Evolutionary conservation across 768 basidiomycete genomes (phyloP).

Genomic region (Vararia minispora): DNA sequence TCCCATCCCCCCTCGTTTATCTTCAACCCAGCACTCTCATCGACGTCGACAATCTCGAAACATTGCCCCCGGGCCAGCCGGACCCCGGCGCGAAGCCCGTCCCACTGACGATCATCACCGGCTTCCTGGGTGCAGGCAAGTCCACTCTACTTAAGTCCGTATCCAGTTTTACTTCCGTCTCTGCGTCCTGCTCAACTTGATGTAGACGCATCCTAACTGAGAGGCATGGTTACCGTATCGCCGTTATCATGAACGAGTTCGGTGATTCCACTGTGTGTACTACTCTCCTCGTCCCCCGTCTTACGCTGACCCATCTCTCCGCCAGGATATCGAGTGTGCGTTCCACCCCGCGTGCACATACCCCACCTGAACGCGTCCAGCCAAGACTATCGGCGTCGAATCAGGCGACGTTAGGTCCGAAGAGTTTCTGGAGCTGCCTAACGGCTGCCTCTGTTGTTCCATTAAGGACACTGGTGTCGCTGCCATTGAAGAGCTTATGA

Average conservation of each 20-base stretch:
- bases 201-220: constrained; percentile 80
- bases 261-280: constrained; percentile 80
- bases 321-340: constrained; percentile 84
- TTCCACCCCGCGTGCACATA: background rate
- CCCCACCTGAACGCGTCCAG: constrained; percentile 28
- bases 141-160: constrained; percentile 78
- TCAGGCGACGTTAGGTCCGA: constrained; percentile 57
- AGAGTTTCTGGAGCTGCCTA: constrained; percentile 86
- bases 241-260: constrained; percentile 98
- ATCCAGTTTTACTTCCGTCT: background rate
- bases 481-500: constrained; percentile 89
- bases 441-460: constrained; percentile 98
- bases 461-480: constrained; percentile 90
- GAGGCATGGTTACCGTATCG: constrained; percentile 89
- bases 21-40: constrained; percentile 19
- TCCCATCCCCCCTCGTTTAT: constrained; percentile 2
- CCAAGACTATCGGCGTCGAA: constrained; percentile 64
- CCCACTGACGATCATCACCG: constrained; percentile 89
- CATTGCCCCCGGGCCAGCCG: no score
- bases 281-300: background rate
- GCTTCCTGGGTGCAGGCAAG: constrained; percentile 92
- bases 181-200: background rate
- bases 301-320: constrained; percentile 14
- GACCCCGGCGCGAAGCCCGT: no score
- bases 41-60: no score